Evolutionary conservation across 495 filamentous ascomycete genomes (phyloP).

Genomic region (Hypoxylon subgilvum): DNA sequence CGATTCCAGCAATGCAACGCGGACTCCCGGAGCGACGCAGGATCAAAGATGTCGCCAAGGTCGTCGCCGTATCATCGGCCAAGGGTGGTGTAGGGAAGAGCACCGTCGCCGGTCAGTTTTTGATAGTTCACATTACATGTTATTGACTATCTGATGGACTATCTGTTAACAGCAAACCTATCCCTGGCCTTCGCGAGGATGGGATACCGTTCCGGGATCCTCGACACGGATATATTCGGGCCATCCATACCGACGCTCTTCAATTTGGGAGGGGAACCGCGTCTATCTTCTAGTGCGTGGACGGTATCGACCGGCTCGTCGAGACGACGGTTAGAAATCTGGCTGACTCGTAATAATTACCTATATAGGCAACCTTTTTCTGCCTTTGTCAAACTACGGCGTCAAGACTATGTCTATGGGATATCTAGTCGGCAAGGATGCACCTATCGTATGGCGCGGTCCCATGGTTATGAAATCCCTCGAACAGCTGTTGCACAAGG

Average conservation of each 20-base stretch:
- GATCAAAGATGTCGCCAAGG: slow-evolving; percentile 81
- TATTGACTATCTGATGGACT: neutral
- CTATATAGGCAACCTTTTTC: slow-evolving; percentile 74
- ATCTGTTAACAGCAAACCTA: slow-evolving; percentile 70
- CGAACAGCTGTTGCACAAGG: slow-evolving; percentile 91
- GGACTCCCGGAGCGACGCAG: slow-evolving; percentile 80
- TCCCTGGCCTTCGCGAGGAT: slow-evolving; percentile 81
- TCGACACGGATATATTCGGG: slow-evolving; percentile 96
- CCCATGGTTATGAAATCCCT: slow-evolving; percentile 98
- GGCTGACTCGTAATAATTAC: neutral
- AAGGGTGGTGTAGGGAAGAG: slow-evolving; percentile 98
- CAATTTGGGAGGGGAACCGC: slow-evolving; percentile 74
- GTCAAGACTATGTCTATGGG: slow-evolving; percentile 99
- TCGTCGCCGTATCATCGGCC: slow-evolving; percentile 90
- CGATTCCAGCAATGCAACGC: slow-evolving; percentile 80
- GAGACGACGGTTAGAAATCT: neutral
- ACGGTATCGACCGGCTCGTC: no score
- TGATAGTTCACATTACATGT: neutral
- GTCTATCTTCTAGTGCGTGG: slow-evolving; percentile 66
- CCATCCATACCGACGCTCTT: slow-evolving; percentile 92
- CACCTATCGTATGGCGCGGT: slow-evolving; percentile 92
- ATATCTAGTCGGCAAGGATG: slow-evolving; percentile 78
- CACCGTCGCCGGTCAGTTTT: slow-evolving; percentile 75
- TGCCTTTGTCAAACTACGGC: slow-evolving; percentile 93
- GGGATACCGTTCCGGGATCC: slow-evolving; percentile 80